Conservation (phyloP, 371 early-diverging fungal genomes). For the Apophysomyces sp. region DNA sequence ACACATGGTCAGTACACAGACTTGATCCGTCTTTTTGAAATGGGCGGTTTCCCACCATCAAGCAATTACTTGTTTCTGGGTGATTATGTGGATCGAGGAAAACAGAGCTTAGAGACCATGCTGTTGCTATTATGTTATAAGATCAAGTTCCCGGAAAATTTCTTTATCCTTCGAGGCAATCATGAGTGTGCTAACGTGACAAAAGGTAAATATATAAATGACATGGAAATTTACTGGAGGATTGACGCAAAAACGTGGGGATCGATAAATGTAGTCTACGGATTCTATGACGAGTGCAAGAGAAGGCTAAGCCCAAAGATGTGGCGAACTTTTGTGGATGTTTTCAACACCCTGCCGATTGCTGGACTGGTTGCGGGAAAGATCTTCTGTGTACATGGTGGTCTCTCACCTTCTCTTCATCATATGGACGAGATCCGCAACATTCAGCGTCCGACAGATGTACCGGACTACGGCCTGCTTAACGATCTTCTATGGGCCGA, state of each 20-base stretch:
- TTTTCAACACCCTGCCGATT: slow-evolving; percentile 96
- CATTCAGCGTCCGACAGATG: slow-evolving; percentile 87
- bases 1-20: slow-evolving; percentile 96
- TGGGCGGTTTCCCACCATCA: slow-evolving; percentile 82
- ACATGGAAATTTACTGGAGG: neutral
- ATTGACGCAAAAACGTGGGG: neutral
- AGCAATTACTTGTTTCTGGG: slow-evolving; percentile 93
- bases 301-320: slow-evolving; percentile 86
- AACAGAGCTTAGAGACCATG: slow-evolving; percentile 94
- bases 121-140: slow-evolving; percentile 92
- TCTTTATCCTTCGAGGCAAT: slow-evolving; percentile 95
- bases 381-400: slow-evolving; percentile 98
- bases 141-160: slow-evolving; percentile 95
- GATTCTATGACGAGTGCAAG: slow-evolving; percentile 99
- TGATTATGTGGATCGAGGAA: slow-evolving; percentile 98
- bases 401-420: slow-evolving; percentile 73
- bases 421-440: slow-evolving; percentile 91
- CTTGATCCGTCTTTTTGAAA: slow-evolving; percentile 84
- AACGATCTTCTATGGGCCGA: slow-evolving; percentile 92
- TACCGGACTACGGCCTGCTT: slow-evolving; percentile 90
- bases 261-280: slow-evolving; percentile 67
- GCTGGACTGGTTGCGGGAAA: slow-evolving; percentile 92
- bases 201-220: slow-evolving; percentile 48
- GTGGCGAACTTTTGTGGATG: slow-evolving; percentile 95
- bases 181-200: slow-evolving; percentile 97